phyloP scores from a whole-genome alignment of 2,329 filamentous ascomycete species.

The Ascocoryne sarcoides region DNA sequence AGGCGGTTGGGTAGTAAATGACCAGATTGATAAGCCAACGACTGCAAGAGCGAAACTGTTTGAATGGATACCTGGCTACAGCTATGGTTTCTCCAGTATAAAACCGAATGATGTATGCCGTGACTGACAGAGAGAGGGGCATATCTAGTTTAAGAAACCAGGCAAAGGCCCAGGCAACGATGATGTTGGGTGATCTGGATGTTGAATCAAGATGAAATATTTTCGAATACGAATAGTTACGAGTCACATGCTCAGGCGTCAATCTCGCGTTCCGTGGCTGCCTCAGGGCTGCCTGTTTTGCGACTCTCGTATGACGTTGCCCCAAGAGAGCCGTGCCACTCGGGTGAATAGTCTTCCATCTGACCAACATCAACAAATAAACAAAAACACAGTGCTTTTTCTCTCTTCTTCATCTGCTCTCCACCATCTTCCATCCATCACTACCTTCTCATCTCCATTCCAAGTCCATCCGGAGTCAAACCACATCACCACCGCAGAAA shows the following conservation, averaged over 20 bases:
- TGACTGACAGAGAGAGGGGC: too few species aligned
- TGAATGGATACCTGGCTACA: too few species aligned
- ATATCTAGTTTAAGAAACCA: too few species aligned
- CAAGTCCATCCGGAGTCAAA: not conserved
- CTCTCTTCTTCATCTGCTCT: not conserved
- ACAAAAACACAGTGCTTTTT: not conserved
- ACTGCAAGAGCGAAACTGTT: too few species aligned
- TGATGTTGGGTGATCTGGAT: too few species aligned
- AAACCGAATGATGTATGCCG: too few species aligned
- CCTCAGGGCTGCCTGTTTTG: not conserved
- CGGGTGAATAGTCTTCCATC: not conserved
- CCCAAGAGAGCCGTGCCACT: slow-evolving; percentile 3
- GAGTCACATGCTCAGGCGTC: not conserved
- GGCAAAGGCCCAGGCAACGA: too few species aligned
- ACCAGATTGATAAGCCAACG: too few species aligned
- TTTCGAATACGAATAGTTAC: too few species aligned
- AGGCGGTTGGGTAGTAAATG: too few species aligned
- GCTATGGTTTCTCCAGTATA: too few species aligned
- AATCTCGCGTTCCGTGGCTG: not conserved
- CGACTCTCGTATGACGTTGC: not conserved
- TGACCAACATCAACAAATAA: slow-evolving; percentile 2
- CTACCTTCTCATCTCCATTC: not conserved
- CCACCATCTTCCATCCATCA: not conserved
- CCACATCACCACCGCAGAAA: slow-evolving; percentile 4
- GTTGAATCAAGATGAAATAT: too few species aligned